These are phyloP conservation scores for Schizochytrium sp. DNA, from an alignment of 108 stramenopile genomes.

Conservation along the genomic window DNA sequence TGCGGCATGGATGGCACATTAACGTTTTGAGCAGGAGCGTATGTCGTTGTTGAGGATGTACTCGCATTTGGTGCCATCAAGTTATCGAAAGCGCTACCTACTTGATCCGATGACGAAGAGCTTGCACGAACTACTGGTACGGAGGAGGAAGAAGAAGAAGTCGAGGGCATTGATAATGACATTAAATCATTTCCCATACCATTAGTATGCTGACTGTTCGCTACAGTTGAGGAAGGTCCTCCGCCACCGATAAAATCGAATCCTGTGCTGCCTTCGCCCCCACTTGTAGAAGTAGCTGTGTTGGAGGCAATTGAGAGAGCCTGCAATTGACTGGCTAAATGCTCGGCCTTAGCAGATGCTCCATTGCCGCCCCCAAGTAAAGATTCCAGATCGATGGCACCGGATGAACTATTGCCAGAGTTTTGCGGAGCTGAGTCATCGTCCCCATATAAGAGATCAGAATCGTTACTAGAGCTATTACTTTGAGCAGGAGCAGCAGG, in stretches of 20 bases:
- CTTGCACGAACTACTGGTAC: no score
- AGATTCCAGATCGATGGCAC: background rate
- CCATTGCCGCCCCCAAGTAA: background rate
- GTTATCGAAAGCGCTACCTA: constrained; percentile 28
- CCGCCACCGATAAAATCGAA: constrained; percentile 15
- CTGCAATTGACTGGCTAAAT: background rate
- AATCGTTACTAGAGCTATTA: background rate
- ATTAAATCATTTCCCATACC: no score
- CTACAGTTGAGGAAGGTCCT: background rate
- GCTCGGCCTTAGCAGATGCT: background rate
- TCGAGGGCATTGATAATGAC: no score
- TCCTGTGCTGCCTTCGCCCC: background rate
- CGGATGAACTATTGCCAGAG: background rate
- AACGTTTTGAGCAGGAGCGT: background rate
- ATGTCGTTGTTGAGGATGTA: background rate
- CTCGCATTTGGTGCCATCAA: background rate
- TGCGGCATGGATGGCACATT: background rate
- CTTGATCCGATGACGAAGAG: background rate
- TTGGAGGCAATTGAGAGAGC: background rate
- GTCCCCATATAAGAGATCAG: background rate
- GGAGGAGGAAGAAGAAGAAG: no score
- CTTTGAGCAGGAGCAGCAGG: background rate
- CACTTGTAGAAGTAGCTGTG: background rate
- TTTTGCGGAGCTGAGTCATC: background rate
- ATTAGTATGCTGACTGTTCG: background rate